Percentiles rank a stretch among this genome's conserved stretches.
Conservation (phyloP, 805 yeast genomes). For the Starmera quercuum region DNA sequence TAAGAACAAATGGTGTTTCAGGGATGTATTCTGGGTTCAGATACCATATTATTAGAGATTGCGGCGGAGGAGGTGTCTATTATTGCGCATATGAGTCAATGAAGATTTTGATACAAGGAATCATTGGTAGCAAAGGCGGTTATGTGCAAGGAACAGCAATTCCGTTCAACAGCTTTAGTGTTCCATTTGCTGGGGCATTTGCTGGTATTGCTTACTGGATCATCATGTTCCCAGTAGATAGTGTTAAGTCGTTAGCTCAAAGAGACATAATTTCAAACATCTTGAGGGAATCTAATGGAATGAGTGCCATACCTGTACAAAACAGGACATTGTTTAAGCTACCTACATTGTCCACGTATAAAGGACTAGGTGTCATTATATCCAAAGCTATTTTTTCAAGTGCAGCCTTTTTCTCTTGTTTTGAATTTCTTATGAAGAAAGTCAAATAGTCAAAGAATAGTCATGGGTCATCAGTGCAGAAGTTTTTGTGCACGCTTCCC, state of each 20-base stretch:
- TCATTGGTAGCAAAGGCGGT: too few species aligned
- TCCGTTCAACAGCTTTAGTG: background rate
- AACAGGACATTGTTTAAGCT: background rate
- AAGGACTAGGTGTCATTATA: background rate
- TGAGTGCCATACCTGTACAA: background rate
- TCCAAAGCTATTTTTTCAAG: background rate
- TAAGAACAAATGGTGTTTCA: too few species aligned
- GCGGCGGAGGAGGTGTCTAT: too few species aligned
- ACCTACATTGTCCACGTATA: background rate
- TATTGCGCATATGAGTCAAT: too few species aligned
- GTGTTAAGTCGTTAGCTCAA: background rate
- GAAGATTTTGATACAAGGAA: too few species aligned
- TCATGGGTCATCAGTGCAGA: too few species aligned
- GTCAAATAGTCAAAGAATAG: too few species aligned
- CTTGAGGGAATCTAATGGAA: background rate
- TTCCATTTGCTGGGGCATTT: background rate
- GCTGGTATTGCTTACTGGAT: background rate
- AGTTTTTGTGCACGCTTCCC: too few species aligned
- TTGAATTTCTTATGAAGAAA: background rate
- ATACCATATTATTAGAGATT: too few species aligned
- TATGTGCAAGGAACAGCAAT: background rate
- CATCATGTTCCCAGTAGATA: background rate
- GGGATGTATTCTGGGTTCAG: too few species aligned
- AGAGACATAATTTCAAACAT: slow-evolving; percentile 1
- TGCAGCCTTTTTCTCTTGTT: background rate